Evolutionary conservation across 371 early-diverging fungal genomes (phyloP), one percentile per base, ranked within the genome.

Genomic region (Apophysomyces trapeziformis): DNA sequence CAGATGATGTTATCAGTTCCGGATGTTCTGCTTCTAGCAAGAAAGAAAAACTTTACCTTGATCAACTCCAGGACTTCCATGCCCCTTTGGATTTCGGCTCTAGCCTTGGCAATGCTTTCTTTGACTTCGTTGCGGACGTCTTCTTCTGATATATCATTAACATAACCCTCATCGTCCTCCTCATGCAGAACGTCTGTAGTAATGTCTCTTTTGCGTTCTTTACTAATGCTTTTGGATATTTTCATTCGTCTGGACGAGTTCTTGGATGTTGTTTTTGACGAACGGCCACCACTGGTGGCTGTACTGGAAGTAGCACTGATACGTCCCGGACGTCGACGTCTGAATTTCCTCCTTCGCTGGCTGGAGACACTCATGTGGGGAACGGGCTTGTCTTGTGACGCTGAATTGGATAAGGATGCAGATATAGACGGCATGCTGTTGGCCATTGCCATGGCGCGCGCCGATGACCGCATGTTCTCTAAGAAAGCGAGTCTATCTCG

Each of bases 21-120:
- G 9, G 16, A 56, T 26, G 32, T 26, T 2, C 32, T 26, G 2
- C 32, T 26, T 26, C 1, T 26, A 26, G 32, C 32, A 60, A 12
- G 8, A 18, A 13, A 39, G 6, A 39, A 26, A 11, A 14, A n/a
- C 14, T 5, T 32, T 65, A 68, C 70, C 65, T 76, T 73, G 16
- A 80, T 70, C 4, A 82, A 73, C 44, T 84, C 84, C n/a, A 87
- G 72, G 7, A 86, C 76, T 58, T 79, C 77, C 78, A 81, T 79
- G 12, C 81, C 86, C 37, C 83, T 83, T 54, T 79, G 83, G 12
- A 88, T 87, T 61, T 88, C 87, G 32, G 82, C 87, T 50, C 84
- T 81, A 38, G 87, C 87, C 68, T 86, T 87, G 63, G 88, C 89
- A 26, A 87, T 69, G 14, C 83, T 85, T 56, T 84, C 84, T 37